These are phyloP conservation scores for Mallotus japonicus DNA, from an alignment of 441 rosid species.

Conservation along the genomic window DNA sequence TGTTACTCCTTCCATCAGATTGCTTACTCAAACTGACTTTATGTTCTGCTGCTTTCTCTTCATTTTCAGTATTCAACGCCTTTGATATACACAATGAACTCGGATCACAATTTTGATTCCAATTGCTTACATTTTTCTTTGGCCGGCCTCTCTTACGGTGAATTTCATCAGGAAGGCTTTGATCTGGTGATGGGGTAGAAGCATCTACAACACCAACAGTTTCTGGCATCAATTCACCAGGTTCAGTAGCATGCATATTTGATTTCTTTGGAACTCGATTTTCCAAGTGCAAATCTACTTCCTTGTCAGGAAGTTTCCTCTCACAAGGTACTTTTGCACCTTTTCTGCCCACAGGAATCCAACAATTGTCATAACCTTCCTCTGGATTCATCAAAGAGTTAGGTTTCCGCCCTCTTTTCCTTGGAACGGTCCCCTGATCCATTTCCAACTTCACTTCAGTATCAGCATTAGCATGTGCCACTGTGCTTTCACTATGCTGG, in stretches of 20 bases:
- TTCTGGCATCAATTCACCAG: slow-evolving; percentile 21
- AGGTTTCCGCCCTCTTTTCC: slow-evolving; percentile 63
- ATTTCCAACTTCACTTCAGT: slow-evolving; percentile 30
- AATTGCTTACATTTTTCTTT: slow-evolving; percentile 28
- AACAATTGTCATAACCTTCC: slow-evolving; percentile 63
- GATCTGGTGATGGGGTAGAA: slow-evolving; percentile 32
- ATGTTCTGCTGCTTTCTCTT: slow-evolving; percentile 30
- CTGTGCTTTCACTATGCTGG: slow-evolving; percentile 21
- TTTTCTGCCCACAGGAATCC: slow-evolving; percentile 40
- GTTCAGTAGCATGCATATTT: slow-evolving; percentile 19
- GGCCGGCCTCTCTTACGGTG: slow-evolving; percentile 34
- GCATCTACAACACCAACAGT: slow-evolving; percentile 26
- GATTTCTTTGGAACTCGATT: slow-evolving; percentile 33
- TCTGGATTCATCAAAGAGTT: slow-evolving; percentile 66
- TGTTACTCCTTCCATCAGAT: slow-evolving; percentile 29
- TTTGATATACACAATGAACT: slow-evolving; percentile 22
- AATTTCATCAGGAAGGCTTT: slow-evolving; percentile 26
- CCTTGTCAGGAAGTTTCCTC: slow-evolving; percentile 33
- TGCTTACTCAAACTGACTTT: slow-evolving; percentile 32
- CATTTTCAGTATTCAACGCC: slow-evolving; percentile 19
- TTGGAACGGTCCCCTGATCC: slow-evolving; percentile 35
- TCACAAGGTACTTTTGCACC: slow-evolving; percentile 26
- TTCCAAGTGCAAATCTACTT: slow-evolving; percentile 28
- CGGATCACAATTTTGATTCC: slow-evolving; percentile 23
- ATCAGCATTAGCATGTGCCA: slow-evolving; percentile 21